A percentile compares a stretch with the other conserved stretches of the same genome.
Conservation (phyloP, 805 yeast genomes). For the Candida yuanshanica region DNA sequence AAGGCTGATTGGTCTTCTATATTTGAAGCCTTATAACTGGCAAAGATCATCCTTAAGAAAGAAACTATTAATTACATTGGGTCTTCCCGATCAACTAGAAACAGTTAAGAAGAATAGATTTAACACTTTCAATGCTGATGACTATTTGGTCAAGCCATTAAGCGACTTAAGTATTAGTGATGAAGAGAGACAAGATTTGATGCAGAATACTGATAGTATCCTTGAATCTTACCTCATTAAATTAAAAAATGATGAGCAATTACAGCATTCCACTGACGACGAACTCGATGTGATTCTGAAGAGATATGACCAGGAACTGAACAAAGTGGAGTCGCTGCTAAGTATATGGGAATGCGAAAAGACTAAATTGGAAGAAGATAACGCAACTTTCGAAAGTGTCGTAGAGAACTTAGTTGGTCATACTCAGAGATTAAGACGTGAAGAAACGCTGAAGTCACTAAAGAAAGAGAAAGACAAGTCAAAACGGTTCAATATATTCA, state of each 20-base stretch:
- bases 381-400: conserved; percentile 75
- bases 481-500: conserved; percentile 7
- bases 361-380: conserved; percentile 51
- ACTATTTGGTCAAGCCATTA: conserved; percentile 20
- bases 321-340: conserved; percentile 32
- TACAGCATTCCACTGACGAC: conserved; percentile 25
- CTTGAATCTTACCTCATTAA: conserved; percentile 15
- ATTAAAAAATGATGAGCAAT: conserved; percentile 13
- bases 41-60: conserved; percentile 58
- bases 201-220: conserved; percentile 17
- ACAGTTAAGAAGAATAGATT: conserved; percentile 29
- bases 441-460: conserved; percentile 31
- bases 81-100: conserved; percentile 63
- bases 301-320: conserved; percentile 29
- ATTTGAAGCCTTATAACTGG: conserved; percentile 63
- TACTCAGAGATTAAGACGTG: conserved; percentile 70
- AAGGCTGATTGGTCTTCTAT: conserved; percentile 42
- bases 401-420: conserved; percentile 89
- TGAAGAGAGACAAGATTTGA: conserved; percentile 23
- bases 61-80: conserved; percentile 55
- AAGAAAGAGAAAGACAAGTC: conserved; percentile 26
- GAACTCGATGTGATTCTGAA: conserved; percentile 34
- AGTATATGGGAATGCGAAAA: conserved; percentile 49
- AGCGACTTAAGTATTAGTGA: conserved; percentile 28
- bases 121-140: conserved; percentile 19